Conservation (phyloP, 805 yeast genomes). For the Yarrowia keelungensis region DNA sequence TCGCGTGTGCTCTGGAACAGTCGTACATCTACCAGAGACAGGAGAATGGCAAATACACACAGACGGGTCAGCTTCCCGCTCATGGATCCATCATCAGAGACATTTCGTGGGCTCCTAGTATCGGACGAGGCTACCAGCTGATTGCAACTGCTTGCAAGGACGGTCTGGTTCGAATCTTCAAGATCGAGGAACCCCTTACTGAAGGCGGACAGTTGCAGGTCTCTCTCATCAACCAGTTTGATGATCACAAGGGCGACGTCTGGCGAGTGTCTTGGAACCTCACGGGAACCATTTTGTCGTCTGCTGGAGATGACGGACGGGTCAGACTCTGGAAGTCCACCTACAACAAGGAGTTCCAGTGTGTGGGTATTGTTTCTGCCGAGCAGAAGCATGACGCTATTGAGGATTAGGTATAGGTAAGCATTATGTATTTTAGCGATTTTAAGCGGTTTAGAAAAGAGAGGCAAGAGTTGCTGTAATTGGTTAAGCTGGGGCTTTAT, state of each 20-base stretch:
- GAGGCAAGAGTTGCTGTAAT: too few relatives aligned
- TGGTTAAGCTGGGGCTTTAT: too few relatives aligned
- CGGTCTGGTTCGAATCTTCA: slow-evolving; percentile 87
- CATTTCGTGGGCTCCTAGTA: slow-evolving; percentile 95
- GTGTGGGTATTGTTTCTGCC: slow-evolving; percentile 83
- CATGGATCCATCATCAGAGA: slow-evolving; percentile 87
- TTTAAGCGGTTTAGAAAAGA: neutral
- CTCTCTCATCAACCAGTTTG: slow-evolving; percentile 69
- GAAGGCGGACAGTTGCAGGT: slow-evolving; percentile 51
- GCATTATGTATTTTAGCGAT: slow-evolving; percentile 6
- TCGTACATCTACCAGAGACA: slow-evolving; percentile 75
- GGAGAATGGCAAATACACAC: slow-evolving; percentile 53
- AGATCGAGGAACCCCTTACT: slow-evolving; percentile 52
- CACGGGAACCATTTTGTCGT: slow-evolving; percentile 80
- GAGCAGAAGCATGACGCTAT: slow-evolving; percentile 48
- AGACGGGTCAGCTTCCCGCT: slow-evolving; percentile 73
- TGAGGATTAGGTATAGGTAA: slow-evolving; percentile 24
- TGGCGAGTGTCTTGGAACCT: slow-evolving; percentile 97
- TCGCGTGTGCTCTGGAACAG: slow-evolving; percentile 84
- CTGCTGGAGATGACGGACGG: slow-evolving; percentile 95
- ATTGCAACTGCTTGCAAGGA: slow-evolving; percentile 97
- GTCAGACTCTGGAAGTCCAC: slow-evolving; percentile 91
- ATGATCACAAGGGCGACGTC: slow-evolving; percentile 84
- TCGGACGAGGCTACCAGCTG: slow-evolving; percentile 87
- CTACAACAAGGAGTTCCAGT: slow-evolving; percentile 83